phyloP scores from a whole-genome alignment of 495 filamentous ascomycete species.

The Hypoxylon fuscum region DNA sequence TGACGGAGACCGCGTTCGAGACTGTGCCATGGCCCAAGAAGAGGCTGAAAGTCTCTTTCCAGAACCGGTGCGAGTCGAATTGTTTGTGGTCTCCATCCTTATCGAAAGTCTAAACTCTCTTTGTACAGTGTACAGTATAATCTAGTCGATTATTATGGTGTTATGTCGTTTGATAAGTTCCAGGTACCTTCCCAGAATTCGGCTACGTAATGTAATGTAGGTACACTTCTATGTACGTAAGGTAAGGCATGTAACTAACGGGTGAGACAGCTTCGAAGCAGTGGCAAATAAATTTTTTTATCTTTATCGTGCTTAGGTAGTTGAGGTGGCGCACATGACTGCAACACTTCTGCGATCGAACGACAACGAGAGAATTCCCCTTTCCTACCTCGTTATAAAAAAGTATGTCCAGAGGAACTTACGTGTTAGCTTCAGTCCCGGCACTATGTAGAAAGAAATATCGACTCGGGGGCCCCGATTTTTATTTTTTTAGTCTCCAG shows the following conservation, averaged over 20 bases:
- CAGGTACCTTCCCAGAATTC: conserved; percentile 4
- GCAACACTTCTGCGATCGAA: conserved; percentile 3
- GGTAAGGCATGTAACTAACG: too few relatives aligned
- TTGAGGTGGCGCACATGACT: conserved; percentile 11
- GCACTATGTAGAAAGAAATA: conserved; percentile 18
- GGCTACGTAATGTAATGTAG: too few relatives aligned
- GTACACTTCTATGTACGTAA: too few relatives aligned
- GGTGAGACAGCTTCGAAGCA: conserved; percentile 1
- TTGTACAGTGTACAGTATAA: conserved; percentile 23
- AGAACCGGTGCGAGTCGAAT: conserved; percentile 25
- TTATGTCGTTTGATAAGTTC: conserved; percentile 31
- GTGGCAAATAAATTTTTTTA: conserved; percentile 31
- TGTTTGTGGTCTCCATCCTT: conserved; percentile 19
- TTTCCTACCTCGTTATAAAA: conserved; percentile 9
- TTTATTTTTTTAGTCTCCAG: conserved; percentile 25
- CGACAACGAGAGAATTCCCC: neutral
- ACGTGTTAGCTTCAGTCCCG: conserved; percentile 1
- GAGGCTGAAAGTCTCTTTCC: conserved; percentile 40
- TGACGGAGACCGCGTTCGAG: conserved; percentile 47
- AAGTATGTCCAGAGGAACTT: conserved; percentile 1
- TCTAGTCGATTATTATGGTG: too few relatives aligned
- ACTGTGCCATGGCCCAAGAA: conserved; percentile 35
- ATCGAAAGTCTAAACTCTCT: conserved; percentile 12
- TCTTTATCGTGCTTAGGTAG: conserved; percentile 7
- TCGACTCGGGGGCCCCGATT: conserved; percentile 17